Evolutionary conservation across 1,139 yeast species (phyloP).

Genomic region (Pichia sp.): DNA sequence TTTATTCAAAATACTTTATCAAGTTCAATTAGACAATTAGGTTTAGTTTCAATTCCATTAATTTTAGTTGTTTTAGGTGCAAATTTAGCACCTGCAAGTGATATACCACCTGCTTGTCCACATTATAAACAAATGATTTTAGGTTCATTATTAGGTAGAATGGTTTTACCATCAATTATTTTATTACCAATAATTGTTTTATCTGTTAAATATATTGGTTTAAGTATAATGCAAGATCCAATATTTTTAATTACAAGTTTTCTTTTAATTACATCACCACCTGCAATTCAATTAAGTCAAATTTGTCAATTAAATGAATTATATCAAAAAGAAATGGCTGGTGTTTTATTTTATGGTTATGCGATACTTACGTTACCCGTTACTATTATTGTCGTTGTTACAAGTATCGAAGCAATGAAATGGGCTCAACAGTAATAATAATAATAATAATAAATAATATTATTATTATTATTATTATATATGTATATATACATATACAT

Average conservation of each 20-base stretch:
- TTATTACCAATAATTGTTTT: conserved; percentile 63
- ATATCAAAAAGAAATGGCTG: conserved; percentile 78
- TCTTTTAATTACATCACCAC: conserved; percentile 70
- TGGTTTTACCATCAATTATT: conserved; percentile 67
- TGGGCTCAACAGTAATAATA: conserved; percentile 17
- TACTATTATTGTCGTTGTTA: conserved; percentile 66
- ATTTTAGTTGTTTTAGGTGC: conserved; percentile 70
- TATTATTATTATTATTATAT: no score
- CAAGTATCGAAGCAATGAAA: conserved; percentile 59
- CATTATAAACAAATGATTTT: conserved; percentile 53
- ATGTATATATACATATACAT: background rate
- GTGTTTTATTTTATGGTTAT: conserved; percentile 84
- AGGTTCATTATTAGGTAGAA: conserved; percentile 66
- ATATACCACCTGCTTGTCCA: conserved; percentile 58
- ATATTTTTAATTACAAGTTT: conserved; percentile 73
- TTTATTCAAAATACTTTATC: conserved; percentile 76
- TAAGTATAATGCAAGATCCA: conserved; percentile 77
- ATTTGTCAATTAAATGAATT: conserved; percentile 72
- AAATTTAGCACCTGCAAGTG: conserved; percentile 62
- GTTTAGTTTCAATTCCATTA: conserved; percentile 83
- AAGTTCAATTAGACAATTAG: conserved; percentile 69
- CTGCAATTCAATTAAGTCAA: conserved; percentile 79
- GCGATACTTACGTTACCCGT: conserved; percentile 70
- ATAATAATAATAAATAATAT: background rate
- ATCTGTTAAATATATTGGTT: conserved; percentile 55